A percentile compares a stretch with the other conserved stretches of the same genome.
These are phyloP conservation scores for Ophiocordyceps camponoti-leonardi DNA, from an alignment of 2,329 filamentous ascomycete species.

Conservation along the genomic window DNA sequence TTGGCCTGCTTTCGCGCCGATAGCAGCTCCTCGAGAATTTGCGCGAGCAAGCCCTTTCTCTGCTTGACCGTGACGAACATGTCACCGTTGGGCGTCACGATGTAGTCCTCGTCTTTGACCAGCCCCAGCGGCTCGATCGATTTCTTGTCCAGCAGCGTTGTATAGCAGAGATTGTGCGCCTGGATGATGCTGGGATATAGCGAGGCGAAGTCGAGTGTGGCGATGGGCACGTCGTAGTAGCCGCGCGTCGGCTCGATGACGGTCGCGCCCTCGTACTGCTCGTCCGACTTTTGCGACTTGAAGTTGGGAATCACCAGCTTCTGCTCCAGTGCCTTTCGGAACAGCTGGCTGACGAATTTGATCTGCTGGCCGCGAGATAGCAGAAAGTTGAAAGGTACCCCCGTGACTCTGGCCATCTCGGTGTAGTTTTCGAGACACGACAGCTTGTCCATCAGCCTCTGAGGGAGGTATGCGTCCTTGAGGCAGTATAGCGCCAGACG, in stretches of 20 bases:
- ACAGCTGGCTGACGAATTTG: slow-evolving; percentile 94
- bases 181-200: slow-evolving; percentile 98
- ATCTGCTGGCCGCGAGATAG: slow-evolving; percentile 88
- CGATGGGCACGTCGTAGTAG: slow-evolving; percentile 89
- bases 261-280: slow-evolving; percentile 94
- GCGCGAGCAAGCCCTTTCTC: slow-evolving; percentile 78
- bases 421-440: slow-evolving; percentile 99
- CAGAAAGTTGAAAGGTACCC: slow-evolving; percentile 91
- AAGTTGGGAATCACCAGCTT: slow-evolving; percentile 88
- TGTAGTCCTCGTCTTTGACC: slow-evolving; percentile 86
- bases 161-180: slow-evolving; percentile 96
- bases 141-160: slow-evolving; percentile 60
- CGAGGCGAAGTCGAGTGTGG: slow-evolving; percentile 95
- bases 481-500: slow-evolving; percentile 89
- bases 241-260: slow-evolving; percentile 90
- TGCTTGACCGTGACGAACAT: slow-evolving; percentile 79
- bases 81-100: slow-evolving; percentile 87
- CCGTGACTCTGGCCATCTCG: slow-evolving; percentile 98
- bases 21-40: slow-evolving; percentile 89
- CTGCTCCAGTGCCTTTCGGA: slow-evolving; percentile 85
- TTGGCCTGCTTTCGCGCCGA: slow-evolving; percentile 90
- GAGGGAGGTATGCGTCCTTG: slow-evolving; percentile 92
- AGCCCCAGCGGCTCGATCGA: slow-evolving; percentile 60
- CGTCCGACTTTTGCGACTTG: slow-evolving; percentile 50
- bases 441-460: slow-evolving; percentile 89